These are phyloP conservation scores for Farysia itapuensis DNA, from an alignment of 1,284 basidiomycete species.

Conservation along the genomic window DNA sequence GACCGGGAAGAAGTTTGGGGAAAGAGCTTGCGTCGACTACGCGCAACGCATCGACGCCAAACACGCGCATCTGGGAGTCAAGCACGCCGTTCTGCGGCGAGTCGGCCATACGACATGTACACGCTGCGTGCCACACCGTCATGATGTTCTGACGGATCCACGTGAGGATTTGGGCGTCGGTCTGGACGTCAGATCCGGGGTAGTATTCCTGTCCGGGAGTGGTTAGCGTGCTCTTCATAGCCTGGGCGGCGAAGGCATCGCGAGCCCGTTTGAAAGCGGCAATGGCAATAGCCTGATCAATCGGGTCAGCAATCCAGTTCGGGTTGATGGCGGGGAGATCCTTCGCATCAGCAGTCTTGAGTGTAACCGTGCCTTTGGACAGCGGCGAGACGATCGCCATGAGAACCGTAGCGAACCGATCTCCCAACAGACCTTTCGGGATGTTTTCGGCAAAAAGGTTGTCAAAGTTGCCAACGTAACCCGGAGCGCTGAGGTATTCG, in stretches of 20 bases:
- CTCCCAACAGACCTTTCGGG: constrained; percentile 12
- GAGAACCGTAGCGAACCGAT: constrained; percentile 35
- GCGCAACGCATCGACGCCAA: constrained; percentile 62
- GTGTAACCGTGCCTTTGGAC: constrained; percentile 59
- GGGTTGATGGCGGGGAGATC: constrained; percentile 63
- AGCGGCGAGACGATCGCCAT: constrained; percentile 44
- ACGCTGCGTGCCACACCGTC: constrained; percentile 62
- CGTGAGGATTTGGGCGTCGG: constrained; percentile 61
- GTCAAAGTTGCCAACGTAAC: constrained; percentile 41
- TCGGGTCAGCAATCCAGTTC: constrained; percentile 37
- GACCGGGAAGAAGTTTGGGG: constrained; percentile 50
- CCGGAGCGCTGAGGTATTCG: constrained; percentile 43
- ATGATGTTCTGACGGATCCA: constrained; percentile 60
- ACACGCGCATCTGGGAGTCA: constrained; percentile 63
- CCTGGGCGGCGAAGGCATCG: constrained; percentile 51
- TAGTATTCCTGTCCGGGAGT: constrained; percentile 59
- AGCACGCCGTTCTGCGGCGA: constrained; percentile 62
- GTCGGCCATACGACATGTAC: constrained; percentile 58
- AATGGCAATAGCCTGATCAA: constrained; percentile 58
- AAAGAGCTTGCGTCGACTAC: constrained; percentile 65
- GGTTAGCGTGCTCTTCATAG: constrained; percentile 59
- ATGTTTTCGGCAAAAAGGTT: constrained; percentile 30
- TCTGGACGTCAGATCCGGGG: constrained; percentile 44
- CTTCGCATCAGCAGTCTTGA: constrained; percentile 59
- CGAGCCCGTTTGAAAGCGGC: constrained; percentile 23